A percentile compares a stretch with the other conserved stretches of the same genome.
phyloP scores from a whole-genome alignment of 352 stramenopile genomes.

The Globisporangium emineosum region DNA sequence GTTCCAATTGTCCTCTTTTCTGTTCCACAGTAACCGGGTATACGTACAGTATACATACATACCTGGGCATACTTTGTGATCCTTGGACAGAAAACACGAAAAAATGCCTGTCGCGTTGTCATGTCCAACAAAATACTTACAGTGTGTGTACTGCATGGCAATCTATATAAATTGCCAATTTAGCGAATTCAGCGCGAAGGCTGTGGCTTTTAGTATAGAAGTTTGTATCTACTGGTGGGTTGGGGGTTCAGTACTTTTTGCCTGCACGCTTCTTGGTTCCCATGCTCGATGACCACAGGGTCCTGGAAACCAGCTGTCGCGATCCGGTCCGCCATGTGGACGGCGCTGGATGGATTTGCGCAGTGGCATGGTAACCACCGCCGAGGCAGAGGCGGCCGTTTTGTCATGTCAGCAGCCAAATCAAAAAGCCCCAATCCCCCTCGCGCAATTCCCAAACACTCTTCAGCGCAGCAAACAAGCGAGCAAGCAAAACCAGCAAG shows the following conservation, averaged over 20 bases:
- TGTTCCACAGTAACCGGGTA: too few species aligned
- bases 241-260: too few species aligned
- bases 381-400: neutral
- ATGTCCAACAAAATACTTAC: too few species aligned
- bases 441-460: neutral
- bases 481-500: neutral
- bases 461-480: neutral
- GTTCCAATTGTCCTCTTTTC: too few species aligned
- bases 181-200: too few species aligned
- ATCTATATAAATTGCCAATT: too few species aligned
- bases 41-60: too few species aligned
- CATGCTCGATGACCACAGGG: slow-evolving; percentile 2
- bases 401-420: neutral
- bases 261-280: neutral
- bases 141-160: too few species aligned
- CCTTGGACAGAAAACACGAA: too few species aligned
- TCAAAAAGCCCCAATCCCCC: slow-evolving; percentile 1
- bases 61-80: too few species aligned
- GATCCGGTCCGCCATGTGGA: slow-evolving; percentile 19
- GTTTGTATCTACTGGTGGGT: neutral
- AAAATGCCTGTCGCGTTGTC: too few species aligned
- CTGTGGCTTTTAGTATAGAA: neutral
- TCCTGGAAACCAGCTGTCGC: slow-evolving; percentile 4
- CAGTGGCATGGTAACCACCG: slow-evolving; percentile 8
- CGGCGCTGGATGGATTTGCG: slow-evolving; percentile 23